Percentiles rank a stretch among this genome's conserved stretches.
phyloP scores from a whole-genome alignment of 108 stramenopile species.

The Asterionellopsis glacialis region DNA sequence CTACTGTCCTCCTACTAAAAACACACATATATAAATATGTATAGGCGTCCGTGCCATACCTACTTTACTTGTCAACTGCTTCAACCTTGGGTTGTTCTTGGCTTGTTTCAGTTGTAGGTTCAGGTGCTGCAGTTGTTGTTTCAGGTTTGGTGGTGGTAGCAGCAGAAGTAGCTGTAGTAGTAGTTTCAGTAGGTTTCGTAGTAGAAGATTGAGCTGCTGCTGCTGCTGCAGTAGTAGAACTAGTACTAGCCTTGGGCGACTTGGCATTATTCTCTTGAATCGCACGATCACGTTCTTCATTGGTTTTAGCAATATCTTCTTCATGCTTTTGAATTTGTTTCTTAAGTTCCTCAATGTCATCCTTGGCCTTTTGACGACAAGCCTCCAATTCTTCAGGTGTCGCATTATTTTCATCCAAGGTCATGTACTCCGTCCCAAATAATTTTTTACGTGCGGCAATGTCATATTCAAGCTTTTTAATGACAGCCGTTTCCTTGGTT shows the following conservation, averaged over 20 bases:
- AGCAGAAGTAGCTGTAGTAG: too few relatives aligned
- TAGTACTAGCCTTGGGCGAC: neutral
- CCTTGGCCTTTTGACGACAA: neutral
- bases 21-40: too few relatives aligned
- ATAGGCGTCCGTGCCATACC: too few relatives aligned
- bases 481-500: neutral
- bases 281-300: constrained; percentile 2
- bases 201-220: too few relatives aligned
- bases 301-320: neutral
- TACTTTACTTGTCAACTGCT: too few relatives aligned
- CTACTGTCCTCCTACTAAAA: too few relatives aligned
- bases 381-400: neutral
- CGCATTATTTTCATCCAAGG: neutral
- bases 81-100: too few relatives aligned
- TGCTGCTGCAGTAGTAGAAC: constrained; percentile 7
- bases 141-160: too few relatives aligned
- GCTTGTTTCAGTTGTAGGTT: too few relatives aligned
- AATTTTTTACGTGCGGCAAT: neutral
- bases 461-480: neutral
- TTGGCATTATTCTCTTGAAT: constrained; percentile 1
- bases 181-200: constrained; percentile 31
- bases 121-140: too few relatives aligned
- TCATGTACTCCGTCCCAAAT: constrained; percentile 2
- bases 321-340: neutral
- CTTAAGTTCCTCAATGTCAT: neutral